These are phyloP conservation scores for Acanthamoeba royreba DNA, from an alignment of 208 protist genomes.

Conservation along the genomic window DNA sequence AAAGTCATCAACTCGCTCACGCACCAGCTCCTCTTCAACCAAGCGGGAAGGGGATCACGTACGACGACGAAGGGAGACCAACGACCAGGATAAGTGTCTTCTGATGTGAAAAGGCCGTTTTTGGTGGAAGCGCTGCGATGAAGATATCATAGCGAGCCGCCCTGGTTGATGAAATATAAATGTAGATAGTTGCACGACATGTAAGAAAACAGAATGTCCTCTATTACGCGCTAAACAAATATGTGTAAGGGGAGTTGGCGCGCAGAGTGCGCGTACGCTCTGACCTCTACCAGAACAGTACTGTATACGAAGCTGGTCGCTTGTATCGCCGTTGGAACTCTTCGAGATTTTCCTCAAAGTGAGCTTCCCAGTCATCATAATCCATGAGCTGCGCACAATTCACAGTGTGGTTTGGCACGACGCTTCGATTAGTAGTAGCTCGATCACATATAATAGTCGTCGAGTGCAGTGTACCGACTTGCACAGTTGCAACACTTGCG, in stretches of 20 bases:
- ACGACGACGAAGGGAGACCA: background rate
- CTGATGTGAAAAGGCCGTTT: conserved; percentile 27
- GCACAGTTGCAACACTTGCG: background rate
- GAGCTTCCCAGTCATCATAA: background rate
- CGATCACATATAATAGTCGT: too few relatives aligned
- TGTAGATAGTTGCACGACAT: too few relatives aligned
- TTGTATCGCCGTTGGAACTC: conserved; percentile 29
- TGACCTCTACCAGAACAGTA: background rate
- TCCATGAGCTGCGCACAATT: background rate
- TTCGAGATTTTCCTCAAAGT: conserved; percentile 24
- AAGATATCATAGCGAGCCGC: too few relatives aligned
- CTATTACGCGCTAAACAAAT: too few relatives aligned
- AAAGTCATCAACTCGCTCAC: background rate
- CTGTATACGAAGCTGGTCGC: background rate
- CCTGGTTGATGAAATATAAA: too few relatives aligned
- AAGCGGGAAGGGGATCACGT: background rate
- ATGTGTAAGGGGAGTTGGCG: too few relatives aligned
- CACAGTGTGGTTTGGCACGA: background rate
- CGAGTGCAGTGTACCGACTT: background rate
- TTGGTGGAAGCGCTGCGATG: too few relatives aligned
- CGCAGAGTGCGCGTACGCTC: background rate
- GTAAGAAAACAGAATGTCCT: too few relatives aligned
- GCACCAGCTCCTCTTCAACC: background rate
- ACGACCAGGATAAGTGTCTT: background rate
- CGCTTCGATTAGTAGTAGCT: background rate